Evolutionary conservation across 2,329 filamentous ascomycete species (phyloP), one percentile per base, ranked within the genome.

Genomic region (Fusarium phyllophilum): DNA sequence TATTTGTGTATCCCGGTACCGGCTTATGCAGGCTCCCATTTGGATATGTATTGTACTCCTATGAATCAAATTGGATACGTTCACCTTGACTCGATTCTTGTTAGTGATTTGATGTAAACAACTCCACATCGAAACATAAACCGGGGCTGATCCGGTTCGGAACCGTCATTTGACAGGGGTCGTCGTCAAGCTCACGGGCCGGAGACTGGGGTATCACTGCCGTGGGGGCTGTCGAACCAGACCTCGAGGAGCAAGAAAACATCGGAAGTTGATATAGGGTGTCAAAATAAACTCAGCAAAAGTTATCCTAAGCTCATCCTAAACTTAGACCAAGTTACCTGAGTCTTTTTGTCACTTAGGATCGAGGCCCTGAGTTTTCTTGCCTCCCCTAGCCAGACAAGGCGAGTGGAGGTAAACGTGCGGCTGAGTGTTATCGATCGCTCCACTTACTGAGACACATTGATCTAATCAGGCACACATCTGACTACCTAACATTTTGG

Each of bases 391-490:
- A 29, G 29, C 29, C 39, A 68, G 48, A 48, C 41, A 31, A 65
- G 36, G 29, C 44, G 61, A 66, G 55, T 57, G 61, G 68, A 70
- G 49, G 61, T 66, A 36, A 70, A 44, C 24, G 24, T 70, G 66
- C 66, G 55, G 68, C 54, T 62, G 62, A 67, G 61, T 68, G 61
- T 61, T 57, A 56, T 72, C 38, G 46, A 58, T 59, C 70, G 52
- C 57, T 73, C 70, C 71, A 73, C 68, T 57, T 33, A 66, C 66
- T 45, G 54, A 39, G 51, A 73, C 31, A 38, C 52, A 54, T 61
- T 56, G 57, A 68, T 46, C 68, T 67, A 48, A 61, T 64, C 63
- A 57, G 55, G 55, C 67, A 72, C 46, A 52, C 56, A 44, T 38
- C 56, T 39, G 42, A 59, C 51, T 66, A 48, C 36, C 42, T 36